Percentiles rank a stretch among this genome's conserved stretches.
These are phyloP conservation scores for Geotrichum australiense DNA, from an alignment of 1,139 yeast species.

Conservation along the genomic window DNA sequence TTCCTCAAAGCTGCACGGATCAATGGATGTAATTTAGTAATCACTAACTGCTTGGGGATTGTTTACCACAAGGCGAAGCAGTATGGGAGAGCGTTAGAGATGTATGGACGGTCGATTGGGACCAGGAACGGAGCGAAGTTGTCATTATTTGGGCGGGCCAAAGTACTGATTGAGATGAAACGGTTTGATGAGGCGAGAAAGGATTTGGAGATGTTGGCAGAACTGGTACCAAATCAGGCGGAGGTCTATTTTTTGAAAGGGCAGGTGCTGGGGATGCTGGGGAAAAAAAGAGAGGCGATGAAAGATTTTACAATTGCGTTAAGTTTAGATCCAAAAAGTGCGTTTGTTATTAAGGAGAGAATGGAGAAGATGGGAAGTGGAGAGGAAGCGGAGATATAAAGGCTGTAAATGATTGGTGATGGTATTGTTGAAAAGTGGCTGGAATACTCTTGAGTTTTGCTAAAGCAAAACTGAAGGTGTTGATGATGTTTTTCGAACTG, in stretches of 20 bases:
- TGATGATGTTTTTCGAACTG: no score
- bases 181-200: constrained; percentile 64
- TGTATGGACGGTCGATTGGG: constrained; percentile 66
- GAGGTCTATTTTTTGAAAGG: constrained; percentile 87
- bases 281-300: constrained; percentile 70
- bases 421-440: no score
- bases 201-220: constrained; percentile 64
- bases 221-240: constrained; percentile 89
- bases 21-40: constrained; percentile 83
- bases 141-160: constrained; percentile 86
- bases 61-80: constrained; percentile 73
- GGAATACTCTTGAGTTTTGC: no score
- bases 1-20: constrained; percentile 82
- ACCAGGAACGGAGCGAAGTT: constrained; percentile 81
- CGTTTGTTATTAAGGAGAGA: constrained; percentile 79
- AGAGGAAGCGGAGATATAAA: no score
- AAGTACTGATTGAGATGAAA: constrained; percentile 64
- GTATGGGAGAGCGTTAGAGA: constrained; percentile 65
- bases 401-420: no score
- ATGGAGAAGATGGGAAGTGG: no score
- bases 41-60: constrained; percentile 92
- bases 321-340: constrained; percentile 89
- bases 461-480: no score
- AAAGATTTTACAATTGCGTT: constrained; percentile 84
- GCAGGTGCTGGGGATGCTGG: constrained; percentile 71